These are phyloP conservation scores for Lactarius evosmus DNA, from an alignment of 768 basidiomycete genomes.

Conservation along the genomic window DNA sequence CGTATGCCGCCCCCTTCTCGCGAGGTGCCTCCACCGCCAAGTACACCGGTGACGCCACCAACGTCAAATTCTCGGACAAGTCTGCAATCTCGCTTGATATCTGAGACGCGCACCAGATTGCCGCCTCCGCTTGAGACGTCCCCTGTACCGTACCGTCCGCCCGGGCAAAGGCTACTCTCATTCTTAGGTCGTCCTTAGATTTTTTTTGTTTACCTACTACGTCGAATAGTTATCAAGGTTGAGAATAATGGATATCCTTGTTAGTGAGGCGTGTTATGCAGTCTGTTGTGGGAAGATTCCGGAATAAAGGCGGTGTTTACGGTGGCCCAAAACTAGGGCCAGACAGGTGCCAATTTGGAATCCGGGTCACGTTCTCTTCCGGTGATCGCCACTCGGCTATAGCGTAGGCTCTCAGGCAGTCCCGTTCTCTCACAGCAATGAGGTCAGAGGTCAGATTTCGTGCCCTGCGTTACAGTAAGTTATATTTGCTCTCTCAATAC, in stretches of 20 bases:
- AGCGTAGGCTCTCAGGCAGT: not conserved
- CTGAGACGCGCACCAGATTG: slow-evolving; percentile 20
- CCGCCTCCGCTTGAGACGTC: slow-evolving; percentile 8
- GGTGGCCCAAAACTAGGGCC: not conserved
- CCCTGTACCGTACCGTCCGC: slow-evolving; percentile 15
- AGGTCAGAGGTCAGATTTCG: not conserved
- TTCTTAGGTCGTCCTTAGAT: slow-evolving; percentile 3
- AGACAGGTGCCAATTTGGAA: not conserved
- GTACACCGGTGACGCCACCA: not conserved
- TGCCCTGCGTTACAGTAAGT: not conserved
- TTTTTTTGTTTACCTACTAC: not conserved
- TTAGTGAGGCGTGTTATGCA: too few relatives aligned
- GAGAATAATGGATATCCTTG: not conserved
- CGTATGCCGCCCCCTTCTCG: not conserved
- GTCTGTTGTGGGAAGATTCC: not conserved
- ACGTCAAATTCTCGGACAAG: not conserved
- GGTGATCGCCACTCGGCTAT: not conserved
- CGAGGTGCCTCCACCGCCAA: not conserved
- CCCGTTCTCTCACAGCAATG: not conserved
- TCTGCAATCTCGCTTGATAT: not conserved
- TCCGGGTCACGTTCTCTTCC: not conserved
- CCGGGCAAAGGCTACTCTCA: slow-evolving; percentile 7
- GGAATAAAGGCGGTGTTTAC: not conserved
- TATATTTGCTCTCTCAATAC: not conserved
- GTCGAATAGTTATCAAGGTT: not conserved